Conservation (phyloP, 1,139 yeast genomes). For the Kodamaea anthophila region DNA sequence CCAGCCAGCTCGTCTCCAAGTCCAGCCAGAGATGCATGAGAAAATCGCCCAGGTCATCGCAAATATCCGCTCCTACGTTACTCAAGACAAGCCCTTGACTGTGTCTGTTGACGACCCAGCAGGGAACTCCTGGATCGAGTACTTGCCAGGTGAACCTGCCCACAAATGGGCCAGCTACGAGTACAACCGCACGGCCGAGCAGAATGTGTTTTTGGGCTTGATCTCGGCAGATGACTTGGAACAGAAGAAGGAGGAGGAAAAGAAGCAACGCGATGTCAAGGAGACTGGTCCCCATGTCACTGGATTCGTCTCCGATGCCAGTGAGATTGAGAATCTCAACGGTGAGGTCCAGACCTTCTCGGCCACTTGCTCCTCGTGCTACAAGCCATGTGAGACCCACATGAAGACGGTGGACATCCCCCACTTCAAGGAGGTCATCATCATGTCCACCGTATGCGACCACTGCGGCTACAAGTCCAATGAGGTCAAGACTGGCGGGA, state of each 20-base stretch:
- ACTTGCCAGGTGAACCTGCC: conserved; percentile 76
- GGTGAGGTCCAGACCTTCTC: conserved; percentile 91
- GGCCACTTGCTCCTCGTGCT: conserved; percentile 91
- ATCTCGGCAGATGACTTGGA: conserved; percentile 75
- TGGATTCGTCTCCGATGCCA: conserved; percentile 58
- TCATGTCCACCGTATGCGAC: conserved; percentile 93
- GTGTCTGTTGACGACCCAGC: conserved; percentile 87
- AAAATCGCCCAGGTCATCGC: conserved; percentile 67
- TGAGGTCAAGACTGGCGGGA: conserved; percentile 98
- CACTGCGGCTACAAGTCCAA: conserved; percentile 94
- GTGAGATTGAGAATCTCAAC: conserved; percentile 77
- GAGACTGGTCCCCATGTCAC: conserved; percentile 33
- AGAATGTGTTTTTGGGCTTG: conserved; percentile 81
- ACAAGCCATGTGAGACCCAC: conserved; percentile 76
- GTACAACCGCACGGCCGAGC: conserved; percentile 82
- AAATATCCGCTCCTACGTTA: conserved; percentile 52
- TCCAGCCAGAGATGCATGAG: conserved; percentile 68
- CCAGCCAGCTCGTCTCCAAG: conserved; percentile 69
- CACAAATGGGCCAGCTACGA: conserved; percentile 89
- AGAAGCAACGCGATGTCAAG: conserved; percentile 1
- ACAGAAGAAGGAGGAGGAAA: conserved; percentile 22
- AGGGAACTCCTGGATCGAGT: conserved; percentile 97
- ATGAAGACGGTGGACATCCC: conserved; percentile 97
- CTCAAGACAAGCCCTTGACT: conserved; percentile 73
- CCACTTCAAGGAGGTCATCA: conserved; percentile 93